Percentiles rank a stretch among this genome's conserved stretches.
Conservation (phyloP, 1,139 yeast genomes). For the Protomyces inundatus region DNA sequence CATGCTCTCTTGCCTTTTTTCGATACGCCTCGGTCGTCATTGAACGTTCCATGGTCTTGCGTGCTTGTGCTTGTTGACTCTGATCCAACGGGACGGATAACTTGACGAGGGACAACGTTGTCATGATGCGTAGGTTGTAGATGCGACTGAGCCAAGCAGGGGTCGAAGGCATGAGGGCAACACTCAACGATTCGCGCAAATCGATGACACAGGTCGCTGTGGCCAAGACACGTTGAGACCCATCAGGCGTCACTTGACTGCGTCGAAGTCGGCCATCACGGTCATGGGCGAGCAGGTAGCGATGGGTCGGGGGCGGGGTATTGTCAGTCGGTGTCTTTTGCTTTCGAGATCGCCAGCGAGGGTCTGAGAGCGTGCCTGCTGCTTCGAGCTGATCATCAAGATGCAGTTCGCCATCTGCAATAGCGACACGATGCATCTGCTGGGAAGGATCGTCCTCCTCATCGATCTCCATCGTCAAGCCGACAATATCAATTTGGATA, state of each 20-base stretch:
- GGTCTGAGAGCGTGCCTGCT: neutral
- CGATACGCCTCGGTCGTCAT: too few relatives aligned
- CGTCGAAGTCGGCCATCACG: neutral
- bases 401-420: neutral
- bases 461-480: conserved; percentile 1
- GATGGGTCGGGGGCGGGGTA: neutral
- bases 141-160: neutral
- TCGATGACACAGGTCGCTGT: neutral
- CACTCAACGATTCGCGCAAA: neutral
- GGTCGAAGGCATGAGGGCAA: neutral
- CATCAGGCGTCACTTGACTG: neutral
- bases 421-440: too few relatives aligned
- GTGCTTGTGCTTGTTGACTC: neutral
- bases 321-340: neutral
- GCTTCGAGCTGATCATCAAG: neutral
- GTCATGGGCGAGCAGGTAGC: neutral
- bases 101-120: neutral
- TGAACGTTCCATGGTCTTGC: too few relatives aligned
- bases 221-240: neutral
- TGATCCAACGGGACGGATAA: neutral
- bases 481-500: conserved; percentile 7
- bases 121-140: neutral
- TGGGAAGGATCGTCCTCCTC: neutral
- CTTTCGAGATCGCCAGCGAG: neutral
- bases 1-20: too few relatives aligned